phyloP scores from a whole-genome alignment of 2,329 filamentous ascomycete species.

The Stemphylium vesicarium region DNA sequence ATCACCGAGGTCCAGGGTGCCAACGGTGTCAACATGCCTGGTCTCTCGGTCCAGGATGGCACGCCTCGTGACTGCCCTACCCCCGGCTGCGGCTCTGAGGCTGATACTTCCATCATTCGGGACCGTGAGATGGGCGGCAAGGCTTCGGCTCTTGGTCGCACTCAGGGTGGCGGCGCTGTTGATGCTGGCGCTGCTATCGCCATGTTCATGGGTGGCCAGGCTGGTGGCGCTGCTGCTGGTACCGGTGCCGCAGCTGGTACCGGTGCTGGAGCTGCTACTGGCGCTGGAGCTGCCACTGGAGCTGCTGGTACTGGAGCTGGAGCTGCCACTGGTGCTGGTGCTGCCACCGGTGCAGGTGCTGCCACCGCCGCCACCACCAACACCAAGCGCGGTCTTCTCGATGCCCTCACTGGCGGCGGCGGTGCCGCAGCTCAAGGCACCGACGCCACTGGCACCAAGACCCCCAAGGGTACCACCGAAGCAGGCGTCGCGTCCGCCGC shows the following conservation, averaged over 20 bases:
- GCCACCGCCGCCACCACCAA: conserved; percentile 7
- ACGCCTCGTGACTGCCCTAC: conserved; percentile 71
- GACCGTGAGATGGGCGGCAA: conserved; percentile 62
- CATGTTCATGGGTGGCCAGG: conserved; percentile 10
- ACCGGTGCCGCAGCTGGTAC: conserved; percentile 33
- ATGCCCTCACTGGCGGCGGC: conserved; percentile 29
- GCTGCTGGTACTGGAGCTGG: conserved; percentile 10
- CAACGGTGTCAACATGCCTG: conserved; percentile 68
- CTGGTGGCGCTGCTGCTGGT: conserved; percentile 57
- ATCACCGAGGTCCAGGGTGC: conserved; percentile 63
- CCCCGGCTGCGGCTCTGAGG: conserved; percentile 68
- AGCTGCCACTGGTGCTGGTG: conserved; percentile 9
- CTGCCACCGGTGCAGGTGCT: conserved; percentile 46
- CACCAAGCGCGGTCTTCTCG: conserved; percentile 34
- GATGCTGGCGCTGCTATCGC: conserved; percentile 11
- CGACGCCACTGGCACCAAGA: conserved; percentile 54
- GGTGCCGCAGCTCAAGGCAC: conserved; percentile 5
- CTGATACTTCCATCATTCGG: conserved; percentile 74
- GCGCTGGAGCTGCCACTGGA: background rate
- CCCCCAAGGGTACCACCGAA: conserved; percentile 56
- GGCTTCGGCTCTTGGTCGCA: conserved; percentile 68
- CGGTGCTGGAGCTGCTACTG: conserved; percentile 1
- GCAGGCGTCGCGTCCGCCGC: conserved; percentile 60
- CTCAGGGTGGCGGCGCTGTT: conserved; percentile 63
- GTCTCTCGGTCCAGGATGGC: conserved; percentile 66